Base-by-base conservation (phyloP, 2,329 filamentous ascomycete genomes). In the Parascedosporium putredinis region DNA sequence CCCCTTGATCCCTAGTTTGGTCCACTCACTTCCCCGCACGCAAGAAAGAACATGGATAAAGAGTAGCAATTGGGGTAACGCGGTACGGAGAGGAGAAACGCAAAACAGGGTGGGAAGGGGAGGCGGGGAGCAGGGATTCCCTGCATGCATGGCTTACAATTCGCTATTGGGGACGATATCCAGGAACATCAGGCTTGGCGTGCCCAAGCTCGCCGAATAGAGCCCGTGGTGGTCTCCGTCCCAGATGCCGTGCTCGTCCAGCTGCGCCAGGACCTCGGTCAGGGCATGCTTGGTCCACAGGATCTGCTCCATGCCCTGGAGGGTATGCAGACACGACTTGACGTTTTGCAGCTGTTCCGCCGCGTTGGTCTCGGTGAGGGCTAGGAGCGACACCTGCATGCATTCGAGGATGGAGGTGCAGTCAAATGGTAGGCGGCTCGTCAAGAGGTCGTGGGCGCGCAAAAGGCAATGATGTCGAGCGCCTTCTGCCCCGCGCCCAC, bases 261-360 rank as follows among this genome's bases (percentile, higher is more conserved):
- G 25, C 25, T 49, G 58, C 4, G 55, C 58, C 55, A 56, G 56
- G 23, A 60, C 56, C 42, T 60, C 58, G 2, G 52, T 51, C 4
- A 60, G 50, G 3, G 54, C 56, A 25, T 58, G 57, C 12, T 51
- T 50, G 4, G 57, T 57, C 56, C 55, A 57, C 38, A 58, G 56
- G 8, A 59, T 53, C 53, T 55, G 56, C 51, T 61, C 59, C 59
- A 61, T 61, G 18, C 54, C 57, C 45, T 56, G 56, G 4, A 61
- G 50, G 4, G 52, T 55, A 27, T 50, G 53, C 38, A 59, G 53
- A 33, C 56, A 56, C 34, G n/a, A 36, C 45, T 48, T 42, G 38
- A 52, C 42, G 34, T 51, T 48, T 14, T 51, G 33, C 12, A 42
- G 31, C 40, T 51, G 31, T 34, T 50, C 44, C 4, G 34, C 36